Conservation (phyloP, 768 basidiomycete genomes). For the Leccinum fibrillosum region DNA sequence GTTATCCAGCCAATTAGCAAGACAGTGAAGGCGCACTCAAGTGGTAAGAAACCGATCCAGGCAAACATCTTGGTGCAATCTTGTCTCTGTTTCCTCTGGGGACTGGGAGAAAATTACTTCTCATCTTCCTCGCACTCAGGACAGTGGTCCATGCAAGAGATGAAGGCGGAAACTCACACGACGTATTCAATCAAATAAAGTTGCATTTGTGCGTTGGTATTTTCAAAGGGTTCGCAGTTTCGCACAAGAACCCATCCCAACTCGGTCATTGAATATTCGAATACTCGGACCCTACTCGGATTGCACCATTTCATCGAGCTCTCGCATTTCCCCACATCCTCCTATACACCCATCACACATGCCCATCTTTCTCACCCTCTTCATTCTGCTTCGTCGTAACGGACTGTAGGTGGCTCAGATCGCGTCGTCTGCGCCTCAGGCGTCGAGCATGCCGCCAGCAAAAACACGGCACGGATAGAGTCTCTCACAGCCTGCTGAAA, state of each 20-base stretch:
- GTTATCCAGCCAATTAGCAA: neutral
- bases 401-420: too few relatives aligned
- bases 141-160: neutral
- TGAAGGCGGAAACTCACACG: neutral
- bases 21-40: neutral
- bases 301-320: neutral
- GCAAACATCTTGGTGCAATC: neutral
- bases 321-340: neutral
- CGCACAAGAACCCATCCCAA: neutral
- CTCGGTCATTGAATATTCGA: too few relatives aligned
- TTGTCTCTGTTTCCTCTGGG: neutral
- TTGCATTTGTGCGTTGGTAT: neutral
- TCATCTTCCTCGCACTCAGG: neutral
- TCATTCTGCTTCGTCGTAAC: too few relatives aligned
- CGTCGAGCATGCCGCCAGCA: slow-evolving; percentile 48
- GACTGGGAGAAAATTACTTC: neutral
- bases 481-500: slow-evolving; percentile 49
- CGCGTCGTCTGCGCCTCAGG: too few relatives aligned
- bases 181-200: neutral
- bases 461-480: slow-evolving; percentile 50
- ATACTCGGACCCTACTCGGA: neutral
- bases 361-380: too few relatives aligned
- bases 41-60: neutral
- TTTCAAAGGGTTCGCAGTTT: neutral
- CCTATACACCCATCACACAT: neutral